Conservation (phyloP, 192 early-diverging fungal genomes). For the Coemansia sp. region DNA sequence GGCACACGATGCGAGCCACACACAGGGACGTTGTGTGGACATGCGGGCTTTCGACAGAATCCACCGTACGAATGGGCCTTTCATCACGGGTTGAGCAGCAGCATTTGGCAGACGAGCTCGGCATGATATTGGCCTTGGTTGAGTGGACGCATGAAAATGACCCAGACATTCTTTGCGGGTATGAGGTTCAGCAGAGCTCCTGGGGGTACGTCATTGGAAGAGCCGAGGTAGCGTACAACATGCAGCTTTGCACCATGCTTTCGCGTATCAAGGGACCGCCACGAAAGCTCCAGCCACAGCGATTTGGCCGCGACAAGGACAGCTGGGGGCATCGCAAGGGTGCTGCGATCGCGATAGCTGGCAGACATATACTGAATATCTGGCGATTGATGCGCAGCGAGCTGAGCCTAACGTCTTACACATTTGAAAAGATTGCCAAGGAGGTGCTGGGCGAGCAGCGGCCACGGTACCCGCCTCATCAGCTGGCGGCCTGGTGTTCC, state of each 20-base stretch:
- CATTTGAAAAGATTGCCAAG: conserved; percentile 70
- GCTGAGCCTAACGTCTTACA: conserved; percentile 73
- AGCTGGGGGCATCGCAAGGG: conserved; percentile 64
- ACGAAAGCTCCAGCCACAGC: background rate
- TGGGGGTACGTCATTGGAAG: conserved; percentile 89
- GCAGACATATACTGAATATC: conserved; percentile 83
- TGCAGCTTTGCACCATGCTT: conserved; percentile 49
- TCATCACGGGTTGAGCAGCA: conserved; percentile 22
- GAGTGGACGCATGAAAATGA: conserved; percentile 61
- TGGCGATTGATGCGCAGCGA: conserved; percentile 85
- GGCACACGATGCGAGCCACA: background rate
- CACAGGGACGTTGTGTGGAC: conserved; percentile 22
- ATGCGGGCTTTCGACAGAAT: conserved; percentile 6
- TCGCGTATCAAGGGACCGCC: conserved; percentile 35
- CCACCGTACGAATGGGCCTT: conserved; percentile 13
- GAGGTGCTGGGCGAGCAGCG: conserved; percentile 70
- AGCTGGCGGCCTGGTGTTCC: conserved; percentile 68
- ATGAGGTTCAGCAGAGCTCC: conserved; percentile 78
- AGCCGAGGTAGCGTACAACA: conserved; percentile 33
- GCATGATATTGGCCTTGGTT: conserved; percentile 60
- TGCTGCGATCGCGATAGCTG: conserved; percentile 61
- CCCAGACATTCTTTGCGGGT: conserved; percentile 87
- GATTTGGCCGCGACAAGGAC: conserved; percentile 12
- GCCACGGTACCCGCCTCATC: conserved; percentile 62
- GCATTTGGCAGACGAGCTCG: conserved; percentile 56